These are phyloP conservation scores for Borovskyia barvae DNA, from an alignment of 208 protist species.

Conservation along the genomic window DNA sequence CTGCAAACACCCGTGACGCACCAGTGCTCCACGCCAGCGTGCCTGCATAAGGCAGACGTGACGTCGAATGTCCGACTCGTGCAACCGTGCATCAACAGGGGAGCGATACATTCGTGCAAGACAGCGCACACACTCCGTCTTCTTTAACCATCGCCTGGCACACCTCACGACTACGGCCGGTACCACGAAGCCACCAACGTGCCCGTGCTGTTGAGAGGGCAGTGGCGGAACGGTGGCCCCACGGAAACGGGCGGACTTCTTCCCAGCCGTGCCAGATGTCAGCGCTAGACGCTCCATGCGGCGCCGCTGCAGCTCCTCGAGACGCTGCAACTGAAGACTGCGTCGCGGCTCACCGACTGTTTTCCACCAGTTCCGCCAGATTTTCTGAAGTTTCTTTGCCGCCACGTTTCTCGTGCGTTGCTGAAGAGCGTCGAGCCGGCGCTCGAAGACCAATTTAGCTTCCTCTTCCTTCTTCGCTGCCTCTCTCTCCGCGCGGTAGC, in stretches of 20 bases:
- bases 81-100: slow-evolving; percentile 6
- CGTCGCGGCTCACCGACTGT: slow-evolving; percentile 44
- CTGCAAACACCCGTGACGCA: not conserved
- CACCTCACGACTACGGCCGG: slow-evolving; percentile 35
- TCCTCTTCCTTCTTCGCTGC: slow-evolving; percentile 10
- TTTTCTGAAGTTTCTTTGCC: slow-evolving; percentile 46
- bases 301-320: slow-evolving; percentile 41
- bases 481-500: slow-evolving; percentile 10
- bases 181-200: slow-evolving; percentile 7
- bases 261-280: not conserved
- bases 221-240: not conserved
- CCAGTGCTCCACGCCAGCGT: slow-evolving; percentile 27
- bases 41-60: slow-evolving; percentile 32
- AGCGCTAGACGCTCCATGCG: slow-evolving; percentile 16
- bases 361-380: slow-evolving; percentile 72
- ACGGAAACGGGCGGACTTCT: not conserved
- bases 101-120: slow-evolving; percentile 10
- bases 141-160: slow-evolving; percentile 40
- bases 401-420: slow-evolving; percentile 41
- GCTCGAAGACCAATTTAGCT: slow-evolving; percentile 18
- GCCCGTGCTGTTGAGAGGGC: slow-evolving; percentile 8
- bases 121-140: slow-evolving; percentile 46
- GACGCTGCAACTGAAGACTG: slow-evolving; percentile 37
- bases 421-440: slow-evolving; percentile 19
- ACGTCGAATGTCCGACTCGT: slow-evolving; percentile 22